These are phyloP conservation scores for Lupinus albus DNA, from an alignment of 306 rosid species.

Conservation along the genomic window DNA sequence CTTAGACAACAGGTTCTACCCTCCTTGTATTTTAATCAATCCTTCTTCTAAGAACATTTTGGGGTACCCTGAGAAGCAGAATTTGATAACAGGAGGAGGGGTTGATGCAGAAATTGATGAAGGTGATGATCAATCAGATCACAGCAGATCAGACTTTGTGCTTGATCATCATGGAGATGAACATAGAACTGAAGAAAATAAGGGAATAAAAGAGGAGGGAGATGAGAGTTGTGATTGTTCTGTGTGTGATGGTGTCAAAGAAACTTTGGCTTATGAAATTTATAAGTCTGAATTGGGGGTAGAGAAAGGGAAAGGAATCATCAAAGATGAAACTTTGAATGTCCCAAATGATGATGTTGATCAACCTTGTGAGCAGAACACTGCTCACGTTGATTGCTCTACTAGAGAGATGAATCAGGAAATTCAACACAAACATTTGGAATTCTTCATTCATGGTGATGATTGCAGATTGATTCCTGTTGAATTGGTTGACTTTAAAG, in stretches of 20 bases:
- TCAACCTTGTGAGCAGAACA: constrained; percentile 44
- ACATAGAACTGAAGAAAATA: constrained; percentile 48
- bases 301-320: constrained; percentile 46
- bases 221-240: constrained; percentile 57
- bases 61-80: constrained; percentile 57
- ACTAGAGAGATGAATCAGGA: constrained; percentile 40
- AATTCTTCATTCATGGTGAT: constrained; percentile 77
- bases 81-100: constrained; percentile 45
- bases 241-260: constrained; percentile 59
- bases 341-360: constrained; percentile 34
- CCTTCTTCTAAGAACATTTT: constrained; percentile 71
- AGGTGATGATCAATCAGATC: constrained; percentile 55
- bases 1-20: constrained; percentile 55
- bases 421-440: constrained; percentile 63
- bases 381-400: constrained; percentile 39
- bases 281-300: constrained; percentile 39
- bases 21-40: constrained; percentile 70
- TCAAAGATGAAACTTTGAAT: constrained; percentile 42
- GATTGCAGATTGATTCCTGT: constrained; percentile 81
- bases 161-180: constrained; percentile 51
- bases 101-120: constrained; percentile 18
- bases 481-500: constrained; percentile 56
- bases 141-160: constrained; percentile 59
- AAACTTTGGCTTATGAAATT: constrained; percentile 46
- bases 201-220: constrained; percentile 49